Evolutionary conservation across 148 eudicot genomes (phyloP).

Genomic region (Polygonum aviculare): DNA sequence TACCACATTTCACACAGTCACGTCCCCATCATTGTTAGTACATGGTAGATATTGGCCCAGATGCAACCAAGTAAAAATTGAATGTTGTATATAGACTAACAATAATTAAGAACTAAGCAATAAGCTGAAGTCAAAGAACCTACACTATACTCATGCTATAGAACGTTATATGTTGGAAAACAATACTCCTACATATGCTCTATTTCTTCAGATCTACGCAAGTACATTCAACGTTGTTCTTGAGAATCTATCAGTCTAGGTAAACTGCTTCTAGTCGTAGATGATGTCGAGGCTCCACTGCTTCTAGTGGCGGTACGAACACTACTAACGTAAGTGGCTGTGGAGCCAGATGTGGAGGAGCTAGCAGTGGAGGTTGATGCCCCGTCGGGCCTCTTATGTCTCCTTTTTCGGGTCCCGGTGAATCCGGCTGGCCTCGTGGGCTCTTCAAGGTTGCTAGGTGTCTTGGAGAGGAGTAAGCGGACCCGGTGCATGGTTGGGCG

Average conservation of each 20-base stretch:
- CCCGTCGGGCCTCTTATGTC: constrained; percentile 18
- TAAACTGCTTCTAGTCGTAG: constrained; percentile 14
- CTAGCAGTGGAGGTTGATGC: constrained; percentile 33
- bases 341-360: constrained; percentile 20
- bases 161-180: too few species aligned
- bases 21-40: too few species aligned
- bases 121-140: too few species aligned
- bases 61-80: too few species aligned
- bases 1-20: too few species aligned
- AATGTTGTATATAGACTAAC: too few species aligned
- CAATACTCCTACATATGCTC: too few species aligned
- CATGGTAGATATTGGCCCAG: too few species aligned
- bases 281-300: constrained; percentile 21
- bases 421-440: constrained; percentile 79
- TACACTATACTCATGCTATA: too few species aligned
- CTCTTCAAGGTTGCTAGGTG: constrained; percentile 48
- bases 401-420: constrained; percentile 43
- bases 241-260: not conserved
- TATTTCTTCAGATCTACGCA: not conserved
- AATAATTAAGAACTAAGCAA: too few species aligned
- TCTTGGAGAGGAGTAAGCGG: constrained; percentile 49
- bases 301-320: not conserved
- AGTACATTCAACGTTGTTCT: not conserved
- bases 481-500: constrained; percentile 79
- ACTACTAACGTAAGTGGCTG: constrained; percentile 13